Percentiles rank a stretch among this genome's conserved stretches.
Evolutionary conservation across 2,329 filamentous ascomycete genomes (phyloP).

Genomic region (Trichoderma harzianum): DNA sequence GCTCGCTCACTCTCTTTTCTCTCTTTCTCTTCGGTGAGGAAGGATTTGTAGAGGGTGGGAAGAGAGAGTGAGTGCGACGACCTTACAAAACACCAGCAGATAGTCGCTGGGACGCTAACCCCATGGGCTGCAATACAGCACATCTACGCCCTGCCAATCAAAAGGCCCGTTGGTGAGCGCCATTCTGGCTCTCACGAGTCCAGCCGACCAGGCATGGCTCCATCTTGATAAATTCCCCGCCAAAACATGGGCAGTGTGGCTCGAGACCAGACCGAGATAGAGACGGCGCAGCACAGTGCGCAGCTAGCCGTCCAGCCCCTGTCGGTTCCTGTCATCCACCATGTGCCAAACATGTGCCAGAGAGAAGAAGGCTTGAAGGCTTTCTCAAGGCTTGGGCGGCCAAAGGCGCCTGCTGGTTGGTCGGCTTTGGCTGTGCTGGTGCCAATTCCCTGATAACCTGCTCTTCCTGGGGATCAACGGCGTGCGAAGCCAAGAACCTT

Average conservation of each 20-base stretch:
- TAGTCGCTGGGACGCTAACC: slow-evolving; percentile 11
- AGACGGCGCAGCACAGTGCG: slow-evolving; percentile 16
- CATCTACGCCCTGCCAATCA: slow-evolving; percentile 8
- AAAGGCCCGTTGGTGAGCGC: not conserved
- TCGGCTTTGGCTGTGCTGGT: not conserved
- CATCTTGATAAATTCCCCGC: slow-evolving; percentile 8
- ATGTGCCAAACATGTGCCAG: slow-evolving; percentile 10
- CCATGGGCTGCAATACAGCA: slow-evolving; percentile 16
- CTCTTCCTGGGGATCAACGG: not conserved
- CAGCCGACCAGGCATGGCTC: slow-evolving; percentile 3
- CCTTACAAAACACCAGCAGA: slow-evolving; percentile 3
- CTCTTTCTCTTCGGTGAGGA: not conserved
- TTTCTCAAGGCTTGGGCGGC: not conserved
- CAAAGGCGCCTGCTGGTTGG: not conserved
- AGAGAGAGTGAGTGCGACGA: slow-evolving; percentile 4
- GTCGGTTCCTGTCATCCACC: slow-evolving; percentile 18
- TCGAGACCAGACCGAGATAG: slow-evolving; percentile 11
- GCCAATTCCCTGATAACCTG: slow-evolving; percentile 14
- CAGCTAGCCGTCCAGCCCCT: not conserved
- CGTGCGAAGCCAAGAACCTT: slow-evolving; percentile 15
- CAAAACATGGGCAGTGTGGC: slow-evolving; percentile 13
- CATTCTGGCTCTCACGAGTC: not conserved
- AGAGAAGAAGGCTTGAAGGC: not conserved
- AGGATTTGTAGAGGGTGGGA: slow-evolving; percentile 4
- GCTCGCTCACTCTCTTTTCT: not conserved